Base-by-base conservation (phyloP, 306 rosid species). In the Arachis stenosperma region DNA sequence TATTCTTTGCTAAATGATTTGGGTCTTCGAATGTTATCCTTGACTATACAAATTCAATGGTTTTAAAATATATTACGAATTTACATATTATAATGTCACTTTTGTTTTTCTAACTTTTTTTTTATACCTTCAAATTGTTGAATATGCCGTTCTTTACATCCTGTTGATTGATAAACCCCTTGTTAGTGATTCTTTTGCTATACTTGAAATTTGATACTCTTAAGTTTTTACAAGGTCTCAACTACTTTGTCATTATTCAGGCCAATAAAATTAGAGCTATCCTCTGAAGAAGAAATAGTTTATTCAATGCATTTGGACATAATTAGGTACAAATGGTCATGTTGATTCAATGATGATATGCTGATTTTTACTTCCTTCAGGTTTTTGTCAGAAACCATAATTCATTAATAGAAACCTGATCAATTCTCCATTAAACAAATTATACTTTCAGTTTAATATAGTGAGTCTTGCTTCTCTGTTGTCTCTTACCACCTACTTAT, bases 241-340 rank as follows among this genome's bases (percentile, higher is more conserved):
- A 42, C 22, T 36, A 46, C 37, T 29, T 65, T 10, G 60, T 56
- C 67, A 57, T 65, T 59, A 12, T 84, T 79, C 60, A 91, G 98
- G 88, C 92, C 97, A 51, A 81, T 91, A 78, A 78, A 82, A 74
- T 84, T 94, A 85, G 98, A 94, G 80, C 78, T 90, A 75, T 94
- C 17, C 17, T 15, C 17, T 15, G 17, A 15, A 15, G 17, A 15
- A 85, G 97, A 94, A 85, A 90, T 89, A 22, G 91, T 91, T 55
- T 97, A 86, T 71, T 91, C 98, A 13, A 89, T 91, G 93, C 92
- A 91, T 88, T 82, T 85, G 79, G 91, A 89, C 76, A 57, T 88
- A 79, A 84, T 91, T 94, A 94, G 98, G 98, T 94, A 80, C 70
- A n/a, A 62, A 43, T 78, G 44, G 52, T 46, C 60, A n/a, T 66